Evolutionary conservation across 345 rosid genomes (phyloP), one percentile per base, ranked within the genome.

Genomic region (Murraya paniculata): DNA sequence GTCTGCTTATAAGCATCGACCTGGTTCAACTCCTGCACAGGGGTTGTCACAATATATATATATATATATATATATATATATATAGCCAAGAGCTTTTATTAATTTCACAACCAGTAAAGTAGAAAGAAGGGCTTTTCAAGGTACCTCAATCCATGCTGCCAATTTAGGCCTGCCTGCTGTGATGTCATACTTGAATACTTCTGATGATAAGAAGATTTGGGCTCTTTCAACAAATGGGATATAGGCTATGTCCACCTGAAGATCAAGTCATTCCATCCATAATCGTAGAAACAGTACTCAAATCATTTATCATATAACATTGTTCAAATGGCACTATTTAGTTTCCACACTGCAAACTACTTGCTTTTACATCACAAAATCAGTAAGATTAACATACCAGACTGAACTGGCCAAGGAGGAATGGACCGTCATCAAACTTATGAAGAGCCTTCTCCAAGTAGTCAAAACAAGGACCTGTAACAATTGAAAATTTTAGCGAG

Each of bases 361-460:
- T 66, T 66, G 24, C 38, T 62, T 62, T 45, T 11, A 24, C 2
- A 68, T 19, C 22, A 16, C 56, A 14, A 50, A 14, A 50, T 4
- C 6, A 1, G 61, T 28, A 16, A 4, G 39, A 39, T 36, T 66
- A 1, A 11, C 85, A 71, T 85, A 93, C 98, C 91, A 89, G 82
- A 81, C 95, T 91, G 75, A 89, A 78, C 76, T 87, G 90, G 64
- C 98, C 95, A 35, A 93, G 96, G 83, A 95, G 87, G 91, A 93
- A 92, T 18, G 99, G 93, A 0, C 99, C 99, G 27, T 92, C 98
- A 71, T 87, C 88, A 31, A 88, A 91, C 64, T 87, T 95, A 1
- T 80, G 76, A 70, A 92, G 86, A 76, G 93, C 86, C 71, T 86
- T 85, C 87, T 95, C 98, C 72, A 92, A 74, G 84, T 81, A 79